These are phyloP conservation scores for Silene noctiflora DNA, from an alignment of 179 eudicot species.

Conservation along the genomic window DNA sequence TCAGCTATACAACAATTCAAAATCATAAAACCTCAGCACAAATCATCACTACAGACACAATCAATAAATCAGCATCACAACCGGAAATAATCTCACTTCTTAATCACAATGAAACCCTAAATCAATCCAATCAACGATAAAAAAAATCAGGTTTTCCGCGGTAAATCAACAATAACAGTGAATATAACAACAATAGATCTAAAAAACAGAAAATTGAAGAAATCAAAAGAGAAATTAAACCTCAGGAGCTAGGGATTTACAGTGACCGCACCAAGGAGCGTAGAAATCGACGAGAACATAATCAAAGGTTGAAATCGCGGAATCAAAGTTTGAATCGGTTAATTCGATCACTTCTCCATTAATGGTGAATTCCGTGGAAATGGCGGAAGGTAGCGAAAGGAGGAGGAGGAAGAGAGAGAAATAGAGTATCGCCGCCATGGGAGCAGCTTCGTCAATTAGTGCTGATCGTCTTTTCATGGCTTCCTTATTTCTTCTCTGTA, in stretches of 20 bases:
- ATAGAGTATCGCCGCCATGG: conserved; percentile 7
- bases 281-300: conserved; percentile 80
- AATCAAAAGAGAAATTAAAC: conserved; percentile 32
- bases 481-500: neutral
- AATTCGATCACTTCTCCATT: conserved; percentile 81
- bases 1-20: neutral
- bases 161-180: neutral
- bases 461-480: conserved; percentile 23
- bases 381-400: neutral
- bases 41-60: neutral
- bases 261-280: conserved; percentile 97
- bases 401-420: conserved; percentile 18
- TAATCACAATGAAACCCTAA: neutral
- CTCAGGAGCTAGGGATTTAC: conserved; percentile 86
- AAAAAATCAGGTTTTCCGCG: neutral
- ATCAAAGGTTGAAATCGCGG: conserved; percentile 71
- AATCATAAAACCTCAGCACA: neutral
- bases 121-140: neutral
- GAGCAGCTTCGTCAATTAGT: neutral
- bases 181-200: neutral
- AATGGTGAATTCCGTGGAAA: conserved; percentile 31
- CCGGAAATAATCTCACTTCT: too few relatives aligned
- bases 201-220: neutral
- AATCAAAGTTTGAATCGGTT: conserved; percentile 70
- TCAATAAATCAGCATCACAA: neutral